Base-by-base conservation (phyloP, 2,329 filamentous ascomycete genomes). In the Fusarium subtropicale region DNA sequence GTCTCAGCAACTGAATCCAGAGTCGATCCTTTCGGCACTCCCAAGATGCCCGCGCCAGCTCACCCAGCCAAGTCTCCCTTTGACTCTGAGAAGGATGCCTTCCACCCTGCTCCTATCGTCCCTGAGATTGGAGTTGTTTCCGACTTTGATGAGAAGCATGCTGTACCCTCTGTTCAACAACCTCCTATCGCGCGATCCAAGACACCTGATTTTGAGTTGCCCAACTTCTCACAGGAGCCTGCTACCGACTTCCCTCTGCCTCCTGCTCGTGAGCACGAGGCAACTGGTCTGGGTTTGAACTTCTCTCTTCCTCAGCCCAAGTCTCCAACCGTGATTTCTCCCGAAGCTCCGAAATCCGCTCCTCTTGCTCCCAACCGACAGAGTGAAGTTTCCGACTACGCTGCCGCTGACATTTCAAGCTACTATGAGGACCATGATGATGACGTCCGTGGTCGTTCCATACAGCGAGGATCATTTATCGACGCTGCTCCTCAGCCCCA, bases 81-180 rank as follows among this genome's bases (percentile, higher is more conserved):
- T 11, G 65, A 77, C 26, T 56, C 72, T 1, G 71, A 75, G 18
- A 73, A 76, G 33, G 71, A 72, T 15, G 70, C 74, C 60, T 69
- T 78, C 26, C 76, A 78, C 24, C 60, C 76, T 26, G 72, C 80
- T 60, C 74, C 79, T 16, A 75, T 81, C 18, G 74, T 82, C 26
- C 79, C 81, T 6, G 78, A 82, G 57, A 79, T 82, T 58, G 81
- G 79, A 54, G 76, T 75, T 2, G 71, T 81, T 30, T 69, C 74
- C 9, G 72, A 76, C 52, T 75, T 75, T 16, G 77, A 76, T 52
- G 74, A 79, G 51, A 71, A 75, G 45, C 67, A 69, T 28, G 73
- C 78, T 47, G 70, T 54, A 13, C 39, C 74, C 15, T 64, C 71
- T 18, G 62, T 80, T 48, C 74, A 75, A 36, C 69, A 70, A n/a